Evolutionary conservation across 23 red algal species (phyloP), one percentile per base, ranked within the genome.

Genomic region (Gracilaria vermiculophylla): DNA sequence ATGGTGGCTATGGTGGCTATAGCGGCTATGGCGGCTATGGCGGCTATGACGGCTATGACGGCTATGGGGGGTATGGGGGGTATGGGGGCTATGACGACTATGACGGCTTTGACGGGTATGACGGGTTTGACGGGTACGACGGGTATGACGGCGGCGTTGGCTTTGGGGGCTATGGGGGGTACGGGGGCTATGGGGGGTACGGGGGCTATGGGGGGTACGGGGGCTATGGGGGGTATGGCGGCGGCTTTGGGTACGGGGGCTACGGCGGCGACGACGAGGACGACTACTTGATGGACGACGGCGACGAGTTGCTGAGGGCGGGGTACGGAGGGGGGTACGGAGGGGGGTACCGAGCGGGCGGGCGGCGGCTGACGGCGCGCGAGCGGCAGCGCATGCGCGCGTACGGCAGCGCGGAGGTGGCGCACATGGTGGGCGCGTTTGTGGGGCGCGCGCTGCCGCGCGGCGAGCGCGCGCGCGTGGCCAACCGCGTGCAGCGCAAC

Each of bases 401-500:
- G 2, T 82, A 82, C 33, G 35, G 78, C 60, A 61, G 33, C 44
- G 54, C 62, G 29, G 53, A 64, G 28, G 31, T 64, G 45, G 54
- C 54, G 17, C 55, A 64, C 37, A 82, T 60, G 53, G 29, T 64
- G 45, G 55, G 78, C 35, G 52, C 35, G 21, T 82, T 64, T 82
- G 78, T 55, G 20, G 51, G 78, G 10, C 58, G 81, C 25, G 13
- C 31, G 8, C 56, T 53, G 81, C 72, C 81, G 10, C 36, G 24
- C 2, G 41, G 40, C 43, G 64, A 85, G 23, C 81, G 62, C n/a
- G 47, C 32, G 25, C 58, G 60, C 1, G 71, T 85, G 42, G 72
- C 51, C 45, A 85, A 24, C 17, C 67, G 81, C 47, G 44, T 85
- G n/a, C 62, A 29, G 4, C 15, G 81, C 44, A 85, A 85, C 47